phyloP scores from a whole-genome alignment of 2,329 filamentous ascomycete genomes.

The Purpureocillium takamizusanense region DNA sequence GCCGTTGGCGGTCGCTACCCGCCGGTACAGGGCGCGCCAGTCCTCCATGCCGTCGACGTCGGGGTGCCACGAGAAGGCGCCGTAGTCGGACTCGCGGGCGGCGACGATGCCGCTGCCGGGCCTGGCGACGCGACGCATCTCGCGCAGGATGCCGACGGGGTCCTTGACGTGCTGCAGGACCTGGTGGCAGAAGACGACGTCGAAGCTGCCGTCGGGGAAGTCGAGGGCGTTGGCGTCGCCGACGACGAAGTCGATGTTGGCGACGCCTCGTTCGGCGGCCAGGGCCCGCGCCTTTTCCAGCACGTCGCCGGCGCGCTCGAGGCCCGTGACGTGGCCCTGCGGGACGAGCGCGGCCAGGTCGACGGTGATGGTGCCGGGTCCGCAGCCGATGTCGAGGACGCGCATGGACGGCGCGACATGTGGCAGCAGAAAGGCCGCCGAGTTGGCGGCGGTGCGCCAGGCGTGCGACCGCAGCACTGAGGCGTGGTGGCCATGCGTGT shows the following conservation, averaged over 20 bases:
- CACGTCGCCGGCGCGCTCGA: slow-evolving; percentile 25
- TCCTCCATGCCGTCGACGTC: slow-evolving; percentile 8
- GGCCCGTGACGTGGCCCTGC: slow-evolving; percentile 24
- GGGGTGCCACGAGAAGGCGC: slow-evolving; percentile 14
- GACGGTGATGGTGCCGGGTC: slow-evolving; percentile 37
- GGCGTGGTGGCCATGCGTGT: slow-evolving; percentile 29
- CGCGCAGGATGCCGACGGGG: slow-evolving; percentile 21
- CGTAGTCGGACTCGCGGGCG: slow-evolving; percentile 15
- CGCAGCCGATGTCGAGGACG: slow-evolving; percentile 39
- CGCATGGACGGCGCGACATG: slow-evolving; percentile 25
- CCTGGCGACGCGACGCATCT: slow-evolving; percentile 31
- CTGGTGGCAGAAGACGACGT: slow-evolving; percentile 29
- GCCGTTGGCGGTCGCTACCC: slow-evolving; percentile 8
- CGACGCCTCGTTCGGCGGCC: slow-evolving; percentile 12
- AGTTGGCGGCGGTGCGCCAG: slow-evolving; percentile 30
- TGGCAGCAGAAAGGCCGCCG: slow-evolving; percentile 30
- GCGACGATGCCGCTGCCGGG: slow-evolving; percentile 28
- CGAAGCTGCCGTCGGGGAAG: slow-evolving; percentile 27
- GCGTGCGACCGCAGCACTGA: slow-evolving; percentile 27
- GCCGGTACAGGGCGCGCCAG: slow-evolving; percentile 10
- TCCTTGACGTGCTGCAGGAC: slow-evolving; percentile 28
- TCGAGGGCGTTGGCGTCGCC: slow-evolving; percentile 19
- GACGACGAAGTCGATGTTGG: slow-evolving; percentile 21
- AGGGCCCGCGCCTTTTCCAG: slow-evolving; percentile 20
- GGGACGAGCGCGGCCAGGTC: slow-evolving; percentile 27